These are phyloP conservation scores for Kwoniella dendrophila DNA, from an alignment of 768 basidiomycete genomes.

Conservation along the genomic window DNA sequence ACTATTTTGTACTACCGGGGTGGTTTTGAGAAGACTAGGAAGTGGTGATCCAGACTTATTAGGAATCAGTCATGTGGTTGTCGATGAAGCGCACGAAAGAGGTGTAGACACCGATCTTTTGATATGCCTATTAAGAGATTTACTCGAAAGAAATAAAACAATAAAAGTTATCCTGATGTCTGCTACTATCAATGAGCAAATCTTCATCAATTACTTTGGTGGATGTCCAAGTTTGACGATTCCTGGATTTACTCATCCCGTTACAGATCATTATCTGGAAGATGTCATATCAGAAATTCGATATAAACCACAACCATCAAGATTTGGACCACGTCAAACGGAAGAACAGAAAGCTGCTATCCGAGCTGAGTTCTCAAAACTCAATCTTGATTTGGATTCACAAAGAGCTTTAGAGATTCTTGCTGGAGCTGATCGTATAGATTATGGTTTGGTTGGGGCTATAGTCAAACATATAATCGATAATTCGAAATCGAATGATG, in stretches of 20 bases:
- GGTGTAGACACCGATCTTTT: constrained; percentile 89
- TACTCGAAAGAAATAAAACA: constrained; percentile 65
- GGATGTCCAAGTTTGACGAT: constrained; percentile 79
- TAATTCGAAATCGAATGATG: constrained; percentile 59
- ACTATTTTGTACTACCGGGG: constrained; percentile 91
- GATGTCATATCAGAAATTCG: constrained; percentile 67
- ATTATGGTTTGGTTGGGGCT: constrained; percentile 73
- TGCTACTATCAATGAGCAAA: constrained; percentile 79
- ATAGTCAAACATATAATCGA: constrained; percentile 68
- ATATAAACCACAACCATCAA: constrained; percentile 62
- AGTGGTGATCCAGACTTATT: constrained; percentile 67
- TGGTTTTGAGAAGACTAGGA: constrained; percentile 78
- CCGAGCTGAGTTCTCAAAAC: constrained; percentile 61
- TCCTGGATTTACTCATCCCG: constrained; percentile 78
- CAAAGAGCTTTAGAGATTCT: constrained; percentile 67
- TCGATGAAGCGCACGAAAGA: constrained; percentile 94
- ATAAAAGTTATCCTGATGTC: constrained; percentile 89
- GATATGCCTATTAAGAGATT: constrained; percentile 76
- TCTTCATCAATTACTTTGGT: constrained; percentile 66
- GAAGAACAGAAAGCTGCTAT: constrained; percentile 61
- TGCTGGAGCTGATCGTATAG: constrained; percentile 66
- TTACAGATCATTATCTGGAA: constrained; percentile 82
- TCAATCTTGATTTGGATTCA: constrained; percentile 63
- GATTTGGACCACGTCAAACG: constrained; percentile 58
- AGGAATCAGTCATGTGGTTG: constrained; percentile 78